Conservation (phyloP, 805 yeast species). For the Starmerella stigmatis region DNA sequence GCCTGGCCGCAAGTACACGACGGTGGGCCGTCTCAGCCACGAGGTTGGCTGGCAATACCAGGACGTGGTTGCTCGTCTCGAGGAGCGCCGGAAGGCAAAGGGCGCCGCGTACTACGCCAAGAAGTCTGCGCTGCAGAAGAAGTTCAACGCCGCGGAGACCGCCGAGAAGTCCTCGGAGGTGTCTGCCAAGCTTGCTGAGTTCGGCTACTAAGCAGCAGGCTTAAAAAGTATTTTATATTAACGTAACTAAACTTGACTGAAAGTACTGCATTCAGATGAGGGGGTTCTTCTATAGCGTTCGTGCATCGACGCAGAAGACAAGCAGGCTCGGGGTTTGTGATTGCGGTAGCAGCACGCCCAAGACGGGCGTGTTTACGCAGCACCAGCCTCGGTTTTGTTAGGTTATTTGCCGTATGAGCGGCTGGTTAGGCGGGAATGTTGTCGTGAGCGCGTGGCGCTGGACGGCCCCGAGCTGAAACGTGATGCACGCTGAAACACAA, state of each 20-base stretch:
- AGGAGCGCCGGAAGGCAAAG: slow-evolving; percentile 98
- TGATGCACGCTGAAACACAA: no score
- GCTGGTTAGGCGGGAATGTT: no score
- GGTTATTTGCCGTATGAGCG: no score
- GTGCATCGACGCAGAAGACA: no score
- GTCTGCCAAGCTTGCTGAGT: slow-evolving; percentile 85
- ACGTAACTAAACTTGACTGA: slow-evolving; percentile 7
- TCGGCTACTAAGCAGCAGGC: slow-evolving; percentile 74
- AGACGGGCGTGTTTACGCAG: no score
- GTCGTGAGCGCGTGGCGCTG: no score
- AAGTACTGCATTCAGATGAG: slow-evolving; percentile 3
- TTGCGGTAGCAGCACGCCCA: no score
- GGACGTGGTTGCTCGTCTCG: slow-evolving; percentile 92
- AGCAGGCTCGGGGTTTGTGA: no score
- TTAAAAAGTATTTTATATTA: slow-evolving; percentile 22
- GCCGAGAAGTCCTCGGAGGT: slow-evolving; percentile 83
- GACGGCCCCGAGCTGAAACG: no score
- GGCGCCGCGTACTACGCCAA: slow-evolving; percentile 98
- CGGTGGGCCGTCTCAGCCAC: slow-evolving; percentile 89
- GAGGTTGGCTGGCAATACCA: slow-evolving; percentile 99
- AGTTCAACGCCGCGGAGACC: slow-evolving; percentile 76
- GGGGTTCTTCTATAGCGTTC: neutral
- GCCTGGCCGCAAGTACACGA: slow-evolving; percentile 99
- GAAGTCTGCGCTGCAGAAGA: slow-evolving; percentile 93
- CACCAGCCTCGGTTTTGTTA: no score